Base-by-base conservation (phyloP, 2,329 filamentous ascomycete genomes). In the Daldinia sp. region DNA sequence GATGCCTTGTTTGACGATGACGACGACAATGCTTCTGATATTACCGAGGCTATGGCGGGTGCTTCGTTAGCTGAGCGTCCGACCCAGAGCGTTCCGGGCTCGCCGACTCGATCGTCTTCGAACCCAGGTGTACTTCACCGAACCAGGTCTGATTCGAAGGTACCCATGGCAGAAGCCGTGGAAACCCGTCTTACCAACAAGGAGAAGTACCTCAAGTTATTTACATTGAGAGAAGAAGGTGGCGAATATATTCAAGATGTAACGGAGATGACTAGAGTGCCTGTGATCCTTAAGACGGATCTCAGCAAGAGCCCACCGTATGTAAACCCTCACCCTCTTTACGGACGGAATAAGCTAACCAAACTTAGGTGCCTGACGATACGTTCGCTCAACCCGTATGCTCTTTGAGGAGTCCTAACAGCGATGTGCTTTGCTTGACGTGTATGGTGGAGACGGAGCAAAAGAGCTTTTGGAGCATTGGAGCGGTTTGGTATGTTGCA, bases 291-390 rank as follows among this genome's bases (percentile, higher is more conserved):
- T 74, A 98, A 97, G 89, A 98, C 95, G 69, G 95, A 99, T 81
- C 86, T 99, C 74, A 92, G 85, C 81, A 99, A 99, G 91, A 98
- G 94, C 82, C 95, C 95, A 81, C 95, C 95, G 94, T 99, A 91
- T 89, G 95, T 94, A 48, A 43, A 58, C 8, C n/a, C 48, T 7
- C 23, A 6, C 19, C 25, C 23, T 48, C 11, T 17, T 19, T 6
- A 2, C 21, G 43, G 1, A 53, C 29, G 1, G 27, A 53, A 15
- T 45, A 30, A 70, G 73, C 80, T 84, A 78, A 85, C 70, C 32
- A 37, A 10, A 55, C 4, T 25, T 68, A 90, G 87, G 72, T 90
- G 87, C 78, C 77, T 90, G 73, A 89, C 87, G 9, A 89, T 89
- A 73, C 85, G 87, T 57, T 89, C 87, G 35, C 78, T 89, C 67